Evolutionary conservation across 1,284 basidiomycete species (phyloP), one percentile per base, ranked within the genome.

Genomic region (Neonothopanus nambi): DNA sequence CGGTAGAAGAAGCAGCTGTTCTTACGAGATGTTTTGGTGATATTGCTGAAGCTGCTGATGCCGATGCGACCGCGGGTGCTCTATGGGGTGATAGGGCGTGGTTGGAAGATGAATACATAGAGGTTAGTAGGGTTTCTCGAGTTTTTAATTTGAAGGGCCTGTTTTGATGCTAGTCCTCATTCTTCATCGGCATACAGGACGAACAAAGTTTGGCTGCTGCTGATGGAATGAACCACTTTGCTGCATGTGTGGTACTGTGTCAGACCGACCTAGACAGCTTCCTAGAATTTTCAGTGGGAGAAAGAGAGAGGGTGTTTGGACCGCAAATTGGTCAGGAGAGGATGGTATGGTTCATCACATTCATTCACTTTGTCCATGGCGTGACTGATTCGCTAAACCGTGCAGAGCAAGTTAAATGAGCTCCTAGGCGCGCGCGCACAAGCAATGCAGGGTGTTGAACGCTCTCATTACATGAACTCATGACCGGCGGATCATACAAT

Each of bases 161-260:
- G 5, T 3, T 18, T 11, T 42, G 18, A 42, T 42, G 26, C 11
- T 18, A 24, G 2, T 1, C 36, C 15, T 49, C 37, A 5, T 24
- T 45, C 23, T 46, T 42, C 51, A 33, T 28, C 45, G n/a, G 28
- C 38, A 36, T 20, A 56, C 63, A 88, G 79, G 82, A 81, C 39
- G 85, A 89, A 59, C 63, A 63, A 12, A 75, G 80, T 59, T 67
- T 90, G 39, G 74, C 79, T 0, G 63, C 64, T 5, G 69, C 80
- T 4, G 68, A 74, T 13, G 82, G 84, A 15, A 83, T 89, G 80
- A 90, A 90, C 58, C 67, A 70, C 3, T 89, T 88, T 63, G 79
- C 81, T 1, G 81, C 88, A 7, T 76, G 79, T 21, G 67, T 84
- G 3, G 76, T 90, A 54, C 68, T 89, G 0, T 81, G 75, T 46